Conservation (phyloP, 1,284 basidiomycete genomes). For the Apiotrichum sp. region DNA sequence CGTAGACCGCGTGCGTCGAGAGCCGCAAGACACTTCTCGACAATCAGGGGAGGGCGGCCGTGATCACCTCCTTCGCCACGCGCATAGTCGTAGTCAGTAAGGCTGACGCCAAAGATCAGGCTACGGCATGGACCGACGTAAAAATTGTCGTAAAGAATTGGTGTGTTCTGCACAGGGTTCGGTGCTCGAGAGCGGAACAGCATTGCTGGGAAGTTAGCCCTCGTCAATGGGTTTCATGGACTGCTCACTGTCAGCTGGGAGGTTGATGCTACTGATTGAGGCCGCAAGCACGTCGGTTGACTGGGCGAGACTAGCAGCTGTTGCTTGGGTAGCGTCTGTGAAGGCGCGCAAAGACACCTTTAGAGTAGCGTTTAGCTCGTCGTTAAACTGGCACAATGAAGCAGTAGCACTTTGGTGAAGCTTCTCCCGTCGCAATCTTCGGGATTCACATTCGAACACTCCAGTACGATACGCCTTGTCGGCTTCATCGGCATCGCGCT, state of each 20-base stretch:
- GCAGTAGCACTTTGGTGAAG: slow-evolving; percentile 75
- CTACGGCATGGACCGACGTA: slow-evolving; percentile 66
- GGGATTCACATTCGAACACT: slow-evolving; percentile 88
- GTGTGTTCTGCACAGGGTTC: slow-evolving; percentile 1
- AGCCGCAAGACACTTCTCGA: slow-evolving; percentile 76
- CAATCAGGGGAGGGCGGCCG: slow-evolving; percentile 64
- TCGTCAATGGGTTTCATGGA: slow-evolving; percentile 35
- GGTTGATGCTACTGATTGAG: slow-evolving; percentile 60
- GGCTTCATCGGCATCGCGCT: slow-evolving; percentile 88
- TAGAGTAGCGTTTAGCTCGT: slow-evolving; percentile 63
- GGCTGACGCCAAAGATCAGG: slow-evolving; percentile 83
- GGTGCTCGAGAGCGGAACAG: slow-evolving; percentile 14
- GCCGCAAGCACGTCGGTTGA: slow-evolving; percentile 43
- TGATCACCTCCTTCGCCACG: slow-evolving; percentile 63
- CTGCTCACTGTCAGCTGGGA: slow-evolving; percentile 56
- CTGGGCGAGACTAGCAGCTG: slow-evolving; percentile 54
- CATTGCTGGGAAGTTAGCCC: not conserved
- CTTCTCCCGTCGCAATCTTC: slow-evolving; percentile 73
- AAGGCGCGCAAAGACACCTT: slow-evolving; percentile 64
- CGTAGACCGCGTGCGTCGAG: slow-evolving; percentile 72
- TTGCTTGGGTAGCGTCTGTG: slow-evolving; percentile 60
- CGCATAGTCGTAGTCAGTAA: slow-evolving; percentile 86
- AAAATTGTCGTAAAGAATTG: slow-evolving; percentile 44
- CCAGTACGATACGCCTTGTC: slow-evolving; percentile 89
- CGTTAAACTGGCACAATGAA: slow-evolving; percentile 73